Evolutionary conservation across 768 basidiomycete species (phyloP), one percentile per base, ranked within the genome.

Genomic region (Dendrothele bispora): DNA sequence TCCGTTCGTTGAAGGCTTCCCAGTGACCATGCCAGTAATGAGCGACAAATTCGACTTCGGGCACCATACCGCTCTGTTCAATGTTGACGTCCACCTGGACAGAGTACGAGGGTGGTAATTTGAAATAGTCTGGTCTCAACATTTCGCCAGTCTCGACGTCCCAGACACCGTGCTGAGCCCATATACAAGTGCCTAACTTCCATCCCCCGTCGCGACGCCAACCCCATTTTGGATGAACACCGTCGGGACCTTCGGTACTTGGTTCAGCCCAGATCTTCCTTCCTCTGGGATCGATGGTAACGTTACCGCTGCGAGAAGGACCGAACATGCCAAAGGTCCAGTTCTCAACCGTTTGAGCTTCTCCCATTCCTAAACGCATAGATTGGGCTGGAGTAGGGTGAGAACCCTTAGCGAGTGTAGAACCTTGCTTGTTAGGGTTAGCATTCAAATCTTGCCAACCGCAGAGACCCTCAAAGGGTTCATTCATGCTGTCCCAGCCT

Each of bases 401-500:
- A 0, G 91, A 82, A 0, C 95, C 97, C 63, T 93, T 95, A 61
- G 89, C 91, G 28, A 91, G 70, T 15, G 79, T 83, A 10, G 83
- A 78, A 1, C 82, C 82, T 59, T 93, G 91, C 27, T 76, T 67
- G 14, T 67, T 68, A 0, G 92, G 88, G 36, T 85, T 82, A 11
- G 62, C 50, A 42, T 73, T 76, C 24, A 99, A 71, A 61, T 95
- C 83, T 1, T 75, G 71, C 65, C 86, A 86, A 2, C 74, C 75
- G 26, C 67, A 76, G 32, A 91, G 74, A 0, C 97, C 97, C 55
- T 95, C 90, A 29, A 83, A 83, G 0, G 97, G 95, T 64, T 99
- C 97, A 64, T 99, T 98, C 66, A 98, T 70, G 56, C 84, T 87
- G 62, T 99, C 97, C 97, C 95, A 98, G 0, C 97, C 97, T 39